Evolutionary conservation across 2,329 filamentous ascomycete species (phyloP), one percentile per base, ranked within the genome.

Genomic region (Acephala macrosclerotiorum): DNA sequence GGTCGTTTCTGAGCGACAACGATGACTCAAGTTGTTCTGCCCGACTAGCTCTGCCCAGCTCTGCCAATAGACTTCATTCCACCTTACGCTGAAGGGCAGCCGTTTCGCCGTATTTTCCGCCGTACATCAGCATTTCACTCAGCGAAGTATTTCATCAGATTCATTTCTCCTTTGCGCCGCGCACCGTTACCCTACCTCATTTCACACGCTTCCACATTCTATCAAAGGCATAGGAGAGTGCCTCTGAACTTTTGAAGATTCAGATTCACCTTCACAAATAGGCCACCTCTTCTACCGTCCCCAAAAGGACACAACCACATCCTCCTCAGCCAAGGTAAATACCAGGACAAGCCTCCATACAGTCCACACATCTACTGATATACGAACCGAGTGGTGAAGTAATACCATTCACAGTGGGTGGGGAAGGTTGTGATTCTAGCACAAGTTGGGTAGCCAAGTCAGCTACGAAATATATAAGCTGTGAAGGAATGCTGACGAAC

Each of bases 1-100:
- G 40, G 40, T 42, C 18, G 38, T 42, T 42, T 42, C 18, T 42
- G 18, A 42, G 38, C 38, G 38, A 42, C 38, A 42, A 42, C 38
- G 38, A 84, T 58, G 53, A 57, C 53, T 35, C 29, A 57, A n/a
- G 3, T 57, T 57, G 18, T 29, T 57, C 53, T 57, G 53, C 53
- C 53, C 53, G 29, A 57, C 53, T 25, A 57, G 53, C 53, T 57
- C 53, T 22, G 12, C 9, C 33, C 12, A 61, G 59, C 47, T 33
- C 3, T 12, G 38, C 53, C 53, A 57, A 57, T 57, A 57, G 53
- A 57, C 53, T 57, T 57, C 53, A 33, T 35, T 25, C 20, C 47
- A 53, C 47, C 53, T 25, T 57, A 57, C 53, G n/a, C 53, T 35
- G 53, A 57, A 25, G 53, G 22, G 53, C 29, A 35, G 29, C 29